Conservation (phyloP, 305 asterid species). For the Solanum hybrid region DNA sequence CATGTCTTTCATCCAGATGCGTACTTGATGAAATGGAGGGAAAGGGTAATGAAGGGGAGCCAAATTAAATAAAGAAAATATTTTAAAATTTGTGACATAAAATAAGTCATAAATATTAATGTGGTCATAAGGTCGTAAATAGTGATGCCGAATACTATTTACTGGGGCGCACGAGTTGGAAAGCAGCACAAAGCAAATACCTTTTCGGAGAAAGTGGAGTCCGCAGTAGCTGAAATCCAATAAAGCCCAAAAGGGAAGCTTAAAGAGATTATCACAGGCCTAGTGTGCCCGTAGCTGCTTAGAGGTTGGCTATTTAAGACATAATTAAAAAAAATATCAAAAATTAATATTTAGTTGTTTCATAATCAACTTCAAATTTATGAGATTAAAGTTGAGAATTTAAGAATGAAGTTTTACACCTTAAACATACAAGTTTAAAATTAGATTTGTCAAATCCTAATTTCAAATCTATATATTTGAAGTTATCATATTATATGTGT, state of each 20-base stretch:
- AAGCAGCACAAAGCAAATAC: not conserved
- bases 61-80: too few relatives aligned
- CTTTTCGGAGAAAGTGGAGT: not conserved
- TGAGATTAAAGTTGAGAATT: not conserved
- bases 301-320: not conserved
- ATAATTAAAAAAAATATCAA: too few relatives aligned
- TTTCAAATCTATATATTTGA: not conserved
- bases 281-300: not conserved
- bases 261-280: not conserved
- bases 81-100: too few relatives aligned
- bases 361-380: not conserved
- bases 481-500: not conserved
- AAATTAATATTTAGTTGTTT: not conserved
- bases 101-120: too few relatives aligned
- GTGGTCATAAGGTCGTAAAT: too few relatives aligned
- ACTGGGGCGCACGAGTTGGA: not conserved
- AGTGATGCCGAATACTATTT: not conserved
- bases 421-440: not conserved
- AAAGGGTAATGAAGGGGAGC: too few relatives aligned
- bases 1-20: too few relatives aligned
- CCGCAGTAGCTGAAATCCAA: not conserved
- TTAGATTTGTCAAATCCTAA: not conserved
- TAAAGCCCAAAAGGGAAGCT: not conserved
- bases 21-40: too few relatives aligned
- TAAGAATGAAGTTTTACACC: not conserved